Percentiles rank a stretch among this genome's conserved stretches.
These are phyloP conservation scores for Fusarium nematophilum DNA, from an alignment of 2,329 filamentous ascomycete genomes.

Conservation along the genomic window DNA sequence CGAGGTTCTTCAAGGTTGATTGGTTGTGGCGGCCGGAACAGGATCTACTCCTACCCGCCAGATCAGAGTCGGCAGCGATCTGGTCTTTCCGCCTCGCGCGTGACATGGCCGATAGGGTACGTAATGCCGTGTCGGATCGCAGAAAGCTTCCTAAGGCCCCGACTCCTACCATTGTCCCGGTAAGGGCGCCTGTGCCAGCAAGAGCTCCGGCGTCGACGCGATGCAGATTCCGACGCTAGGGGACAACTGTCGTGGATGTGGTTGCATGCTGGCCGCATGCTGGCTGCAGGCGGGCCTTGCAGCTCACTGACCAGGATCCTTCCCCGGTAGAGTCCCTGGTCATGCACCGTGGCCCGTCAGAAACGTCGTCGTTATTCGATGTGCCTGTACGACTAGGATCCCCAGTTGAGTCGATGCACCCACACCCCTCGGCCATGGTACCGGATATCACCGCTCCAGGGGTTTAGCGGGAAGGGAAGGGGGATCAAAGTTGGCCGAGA, in stretches of 20 bases:
- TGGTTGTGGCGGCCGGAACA: slow-evolving; percentile 3
- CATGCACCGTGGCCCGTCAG: slow-evolving; percentile 37
- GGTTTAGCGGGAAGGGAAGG: slow-evolving; percentile 16
- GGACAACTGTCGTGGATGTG: slow-evolving; percentile 38
- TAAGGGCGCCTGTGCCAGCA: slow-evolving; percentile 41
- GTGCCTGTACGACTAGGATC: slow-evolving; percentile 16
- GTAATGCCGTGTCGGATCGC: slow-evolving; percentile 39
- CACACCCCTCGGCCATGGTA: slow-evolving; percentile 38
- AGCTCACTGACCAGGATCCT: slow-evolving; percentile 36
- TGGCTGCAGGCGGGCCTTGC: slow-evolving; percentile 43
- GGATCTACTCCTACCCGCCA: slow-evolving; percentile 20
- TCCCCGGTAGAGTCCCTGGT: slow-evolving; percentile 38
- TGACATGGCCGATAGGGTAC: slow-evolving; percentile 37
- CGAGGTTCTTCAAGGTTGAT: slow-evolving; percentile 1
- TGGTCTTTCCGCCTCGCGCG: slow-evolving; percentile 28
- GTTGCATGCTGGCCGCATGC: slow-evolving; percentile 42
- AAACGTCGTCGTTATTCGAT: slow-evolving; percentile 31
- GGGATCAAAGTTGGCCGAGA: slow-evolving; percentile 6
- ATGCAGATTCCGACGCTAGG: slow-evolving; percentile 38
- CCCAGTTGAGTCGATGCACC: slow-evolving; percentile 23
- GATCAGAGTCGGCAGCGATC: slow-evolving; percentile 33
- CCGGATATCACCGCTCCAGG: slow-evolving; percentile 41
- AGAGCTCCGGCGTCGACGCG: slow-evolving; percentile 34
- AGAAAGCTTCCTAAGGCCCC: slow-evolving; percentile 31
- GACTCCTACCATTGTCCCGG: slow-evolving; percentile 41